Conservation (phyloP, 805 yeast genomes). For the Candida maris region DNA sequence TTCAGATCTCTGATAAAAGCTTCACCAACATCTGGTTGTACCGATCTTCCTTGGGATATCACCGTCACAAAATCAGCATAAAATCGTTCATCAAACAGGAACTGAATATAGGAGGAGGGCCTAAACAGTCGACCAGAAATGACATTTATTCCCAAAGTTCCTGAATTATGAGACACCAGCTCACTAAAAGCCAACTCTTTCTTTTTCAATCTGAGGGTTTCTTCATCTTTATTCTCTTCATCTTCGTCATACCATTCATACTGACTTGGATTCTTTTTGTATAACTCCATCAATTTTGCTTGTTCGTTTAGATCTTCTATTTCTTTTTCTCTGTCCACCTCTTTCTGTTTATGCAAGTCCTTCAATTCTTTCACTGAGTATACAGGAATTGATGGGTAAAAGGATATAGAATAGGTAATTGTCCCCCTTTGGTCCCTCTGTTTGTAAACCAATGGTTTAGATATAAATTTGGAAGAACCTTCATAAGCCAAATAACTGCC, state of each 20-base stretch:
- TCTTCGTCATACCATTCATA: constrained; percentile 60
- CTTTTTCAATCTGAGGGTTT: constrained; percentile 34
- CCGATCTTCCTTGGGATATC: constrained; percentile 42
- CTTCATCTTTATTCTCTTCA: constrained; percentile 33
- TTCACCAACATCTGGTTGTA: constrained; percentile 48
- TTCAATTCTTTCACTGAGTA: constrained; percentile 54
- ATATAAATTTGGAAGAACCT: constrained; percentile 44
- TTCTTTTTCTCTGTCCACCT: constrained; percentile 36
- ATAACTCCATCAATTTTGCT: constrained; percentile 46
- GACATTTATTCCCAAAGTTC: constrained; percentile 56
- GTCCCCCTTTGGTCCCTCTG: constrained; percentile 48
- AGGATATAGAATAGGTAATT: constrained; percentile 48
- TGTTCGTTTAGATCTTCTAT: constrained; percentile 43
- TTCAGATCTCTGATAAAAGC: constrained; percentile 69
- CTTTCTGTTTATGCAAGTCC: constrained; percentile 40
- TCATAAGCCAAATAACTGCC: constrained; percentile 49
- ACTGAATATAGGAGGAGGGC: constrained; percentile 51
- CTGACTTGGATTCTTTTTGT: constrained; percentile 53
- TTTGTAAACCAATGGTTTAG: constrained; percentile 29
- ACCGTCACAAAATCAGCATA: constrained; percentile 56
- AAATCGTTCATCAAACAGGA: constrained; percentile 60
- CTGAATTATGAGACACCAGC: constrained; percentile 54
- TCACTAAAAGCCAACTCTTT: constrained; percentile 48
- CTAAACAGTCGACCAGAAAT: constrained; percentile 45
- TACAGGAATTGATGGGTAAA: constrained; percentile 63